Percentiles rank a stretch among this genome's conserved stretches.
Conservation (phyloP, 805 yeast species). For the Hanseniaspora osmophila region DNA sequence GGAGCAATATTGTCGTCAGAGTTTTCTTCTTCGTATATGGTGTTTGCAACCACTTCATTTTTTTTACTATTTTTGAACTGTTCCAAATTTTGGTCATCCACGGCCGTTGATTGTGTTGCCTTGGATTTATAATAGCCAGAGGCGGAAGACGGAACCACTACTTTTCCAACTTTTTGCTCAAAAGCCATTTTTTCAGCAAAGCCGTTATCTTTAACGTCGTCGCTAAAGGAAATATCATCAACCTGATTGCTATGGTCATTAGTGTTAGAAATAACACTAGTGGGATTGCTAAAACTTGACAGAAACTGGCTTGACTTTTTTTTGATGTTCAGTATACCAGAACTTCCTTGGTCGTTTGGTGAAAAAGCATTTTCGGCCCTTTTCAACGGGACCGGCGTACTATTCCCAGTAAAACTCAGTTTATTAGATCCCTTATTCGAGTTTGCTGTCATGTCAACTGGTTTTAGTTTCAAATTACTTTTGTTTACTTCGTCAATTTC, state of each 20-base stretch:
- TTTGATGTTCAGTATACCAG: background rate
- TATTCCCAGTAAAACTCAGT: background rate
- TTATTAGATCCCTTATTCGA: slow-evolving; percentile 1
- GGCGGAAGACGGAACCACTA: background rate
- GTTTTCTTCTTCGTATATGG: background rate
- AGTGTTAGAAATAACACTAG: too few species aligned
- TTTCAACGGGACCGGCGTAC: background rate
- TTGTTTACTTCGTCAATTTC: background rate
- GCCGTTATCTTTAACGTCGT: background rate
- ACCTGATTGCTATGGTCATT: too few species aligned
- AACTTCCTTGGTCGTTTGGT: background rate
- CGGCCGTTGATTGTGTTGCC: too few species aligned
- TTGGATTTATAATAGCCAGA: too few species aligned
- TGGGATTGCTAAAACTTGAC: background rate
- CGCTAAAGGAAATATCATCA: too few species aligned
- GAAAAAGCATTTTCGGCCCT: background rate
- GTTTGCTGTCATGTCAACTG: background rate
- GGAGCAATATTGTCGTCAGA: background rate
- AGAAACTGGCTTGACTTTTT: background rate
- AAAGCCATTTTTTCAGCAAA: background rate
- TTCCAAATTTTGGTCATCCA: background rate
- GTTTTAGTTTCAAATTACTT: background rate
- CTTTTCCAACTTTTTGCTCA: background rate
- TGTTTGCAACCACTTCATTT: background rate
- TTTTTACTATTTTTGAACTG: background rate